Evolutionary conservation across 768 basidiomycete genomes (phyloP).

Genomic region (Boletus subparvulus): DNA sequence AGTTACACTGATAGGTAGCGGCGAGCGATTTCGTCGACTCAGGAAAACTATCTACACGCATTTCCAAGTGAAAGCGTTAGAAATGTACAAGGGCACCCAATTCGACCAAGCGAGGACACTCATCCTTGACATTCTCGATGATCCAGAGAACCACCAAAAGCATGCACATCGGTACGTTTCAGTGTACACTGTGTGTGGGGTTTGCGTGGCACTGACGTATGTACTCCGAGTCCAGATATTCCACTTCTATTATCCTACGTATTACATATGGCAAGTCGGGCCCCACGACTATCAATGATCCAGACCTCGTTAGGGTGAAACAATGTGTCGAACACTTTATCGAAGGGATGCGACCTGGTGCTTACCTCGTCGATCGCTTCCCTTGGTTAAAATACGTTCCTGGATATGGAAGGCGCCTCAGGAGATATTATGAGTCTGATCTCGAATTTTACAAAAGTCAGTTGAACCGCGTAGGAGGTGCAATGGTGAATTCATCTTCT

Average conservation of each 20-base stretch:
- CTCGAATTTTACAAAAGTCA: slow-evolving; percentile 50
- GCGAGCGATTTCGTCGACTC: slow-evolving; percentile 56
- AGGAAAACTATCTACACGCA: slow-evolving; percentile 53
- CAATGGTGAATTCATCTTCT: slow-evolving; percentile 35
- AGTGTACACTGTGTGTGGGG: slow-evolving; percentile 9
- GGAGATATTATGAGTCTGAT: slow-evolving; percentile 50
- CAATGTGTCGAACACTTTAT: slow-evolving; percentile 28
- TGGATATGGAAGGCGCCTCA: slow-evolving; percentile 55
- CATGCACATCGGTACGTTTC: slow-evolving; percentile 47
- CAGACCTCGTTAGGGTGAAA: slow-evolving; percentile 20
- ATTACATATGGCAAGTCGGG: slow-evolving; percentile 26
- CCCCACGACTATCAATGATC: slow-evolving; percentile 21
- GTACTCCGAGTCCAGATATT: slow-evolving; percentile 26
- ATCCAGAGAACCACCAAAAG: slow-evolving; percentile 36
- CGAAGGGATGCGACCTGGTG: slow-evolving; percentile 31
- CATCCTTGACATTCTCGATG: slow-evolving; percentile 32
- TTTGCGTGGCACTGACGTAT: neutral
- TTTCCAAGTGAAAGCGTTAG: slow-evolving; percentile 48
- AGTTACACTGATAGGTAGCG: slow-evolving; percentile 45
- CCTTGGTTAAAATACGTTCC: slow-evolving; percentile 48
- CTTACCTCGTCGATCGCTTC: slow-evolving; percentile 36
- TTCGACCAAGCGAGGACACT: slow-evolving; percentile 31
- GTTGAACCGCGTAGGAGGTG: slow-evolving; percentile 42
- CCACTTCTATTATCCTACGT: slow-evolving; percentile 26
- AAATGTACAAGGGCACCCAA: slow-evolving; percentile 45